phyloP scores from a whole-genome alignment of 2,329 filamentous ascomycete genomes.

The Colletotrichum orbiculare region DNA sequence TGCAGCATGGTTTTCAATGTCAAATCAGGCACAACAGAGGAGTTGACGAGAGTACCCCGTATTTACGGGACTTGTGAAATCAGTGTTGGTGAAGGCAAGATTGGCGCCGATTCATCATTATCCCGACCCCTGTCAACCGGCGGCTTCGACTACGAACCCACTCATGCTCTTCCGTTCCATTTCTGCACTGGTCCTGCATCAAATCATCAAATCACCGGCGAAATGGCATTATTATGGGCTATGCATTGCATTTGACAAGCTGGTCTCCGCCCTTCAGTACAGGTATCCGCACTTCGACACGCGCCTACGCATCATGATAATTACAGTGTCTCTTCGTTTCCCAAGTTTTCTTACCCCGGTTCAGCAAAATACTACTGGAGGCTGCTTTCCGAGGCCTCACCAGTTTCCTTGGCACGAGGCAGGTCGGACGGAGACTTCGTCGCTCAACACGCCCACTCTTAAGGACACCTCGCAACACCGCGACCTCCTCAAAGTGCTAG shows the following conservation, averaged over 20 bases:
- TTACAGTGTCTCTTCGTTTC: too few relatives aligned
- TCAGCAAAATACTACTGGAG: too few relatives aligned
- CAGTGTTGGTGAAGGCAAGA: constrained; percentile 32
- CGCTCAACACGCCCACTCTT: too few relatives aligned
- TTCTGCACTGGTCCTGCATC: constrained; percentile 14
- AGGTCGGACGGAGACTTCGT: too few relatives aligned
- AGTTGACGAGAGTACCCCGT: too few relatives aligned
- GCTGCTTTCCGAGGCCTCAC: too few relatives aligned
- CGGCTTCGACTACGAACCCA: constrained; percentile 6
- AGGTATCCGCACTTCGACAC: too few relatives aligned
- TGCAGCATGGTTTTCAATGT: too few relatives aligned
- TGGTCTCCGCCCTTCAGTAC: too few relatives aligned
- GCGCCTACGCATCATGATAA: neutral
- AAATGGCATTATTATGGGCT: neutral
- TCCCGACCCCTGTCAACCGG: constrained; percentile 24
- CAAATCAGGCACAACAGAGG: too few relatives aligned
- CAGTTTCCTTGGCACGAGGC: too few relatives aligned
- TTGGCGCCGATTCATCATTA: constrained; percentile 34
- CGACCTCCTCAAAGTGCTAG: neutral
- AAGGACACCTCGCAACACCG: neutral
- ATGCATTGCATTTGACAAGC: neutral
- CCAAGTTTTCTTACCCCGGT: too few relatives aligned
- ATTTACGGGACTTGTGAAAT: constrained; percentile 14
- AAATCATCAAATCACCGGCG: neutral
- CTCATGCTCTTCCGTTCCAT: constrained; percentile 1